Evolutionary conservation across 148 eudicot genomes (phyloP).

Genomic region (Limonium bicolor): DNA sequence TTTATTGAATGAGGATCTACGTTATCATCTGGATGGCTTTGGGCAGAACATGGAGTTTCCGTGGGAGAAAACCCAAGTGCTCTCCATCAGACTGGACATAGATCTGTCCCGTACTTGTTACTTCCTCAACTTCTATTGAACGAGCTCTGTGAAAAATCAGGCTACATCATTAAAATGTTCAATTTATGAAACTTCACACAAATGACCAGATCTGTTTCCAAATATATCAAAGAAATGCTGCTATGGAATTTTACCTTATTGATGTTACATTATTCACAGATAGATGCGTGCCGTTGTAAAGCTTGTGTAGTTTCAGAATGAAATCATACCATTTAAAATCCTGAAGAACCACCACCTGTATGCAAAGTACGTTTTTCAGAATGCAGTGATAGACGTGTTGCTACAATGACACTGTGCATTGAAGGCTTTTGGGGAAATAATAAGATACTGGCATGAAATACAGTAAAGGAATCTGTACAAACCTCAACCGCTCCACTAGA

Average conservation of each 20-base stretch:
- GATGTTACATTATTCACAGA: slow-evolving; percentile 67
- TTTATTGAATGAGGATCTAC: too few relatives aligned
- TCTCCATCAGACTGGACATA: slow-evolving; percentile 94
- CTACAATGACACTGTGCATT: too few relatives aligned
- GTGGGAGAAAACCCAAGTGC: slow-evolving; percentile 80
- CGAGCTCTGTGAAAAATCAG: slow-evolving; percentile 35
- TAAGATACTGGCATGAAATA: neutral
- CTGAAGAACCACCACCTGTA: slow-evolving; percentile 81
- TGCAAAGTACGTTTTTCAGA: too few relatives aligned
- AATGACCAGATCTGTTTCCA: too few relatives aligned
- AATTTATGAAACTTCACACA: too few relatives aligned
- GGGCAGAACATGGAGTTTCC: slow-evolving; percentile 51
- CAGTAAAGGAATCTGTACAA: neutral
- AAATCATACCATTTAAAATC: slow-evolving; percentile 98
- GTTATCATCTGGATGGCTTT: slow-evolving; percentile 66
- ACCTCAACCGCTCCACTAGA: slow-evolving; percentile 77
- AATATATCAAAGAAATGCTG: too few relatives aligned
- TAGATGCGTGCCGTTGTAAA: slow-evolving; percentile 76
- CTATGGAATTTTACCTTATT: slow-evolving; percentile 53
- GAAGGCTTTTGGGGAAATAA: too few relatives aligned
- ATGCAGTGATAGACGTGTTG: too few relatives aligned
- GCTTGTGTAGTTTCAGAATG: slow-evolving; percentile 58
- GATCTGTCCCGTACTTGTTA: slow-evolving; percentile 21
- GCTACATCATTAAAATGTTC: neutral
- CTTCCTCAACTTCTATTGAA: slow-evolving; percentile 66